Evolutionary conservation across 2,329 filamentous ascomycete species (phyloP).

Genomic region (Fusarium sp.): DNA sequence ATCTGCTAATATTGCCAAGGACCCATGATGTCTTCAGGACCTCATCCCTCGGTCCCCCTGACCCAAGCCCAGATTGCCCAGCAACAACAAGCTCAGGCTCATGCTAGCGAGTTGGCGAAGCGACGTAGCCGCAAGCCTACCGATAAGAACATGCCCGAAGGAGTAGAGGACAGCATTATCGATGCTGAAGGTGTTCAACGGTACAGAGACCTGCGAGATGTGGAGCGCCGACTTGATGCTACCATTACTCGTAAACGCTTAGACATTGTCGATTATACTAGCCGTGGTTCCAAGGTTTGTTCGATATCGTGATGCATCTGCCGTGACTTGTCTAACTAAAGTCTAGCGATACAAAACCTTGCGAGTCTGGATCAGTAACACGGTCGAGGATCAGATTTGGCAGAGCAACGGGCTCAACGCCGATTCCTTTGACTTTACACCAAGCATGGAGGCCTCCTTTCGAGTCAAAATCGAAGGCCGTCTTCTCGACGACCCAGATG

Average conservation of each 20-base stretch:
- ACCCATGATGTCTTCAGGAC: slow-evolving; percentile 64
- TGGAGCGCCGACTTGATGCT: slow-evolving; percentile 89
- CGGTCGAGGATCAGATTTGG: slow-evolving; percentile 93
- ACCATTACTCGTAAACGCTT: slow-evolving; percentile 94
- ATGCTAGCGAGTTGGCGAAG: slow-evolving; percentile 73
- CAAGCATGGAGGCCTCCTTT: slow-evolving; percentile 80
- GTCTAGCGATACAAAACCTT: slow-evolving; percentile 79
- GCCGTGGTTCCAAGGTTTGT: slow-evolving; percentile 73
- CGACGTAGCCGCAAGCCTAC: slow-evolving; percentile 88
- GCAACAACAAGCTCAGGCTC: slow-evolving; percentile 61
- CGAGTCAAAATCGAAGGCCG: slow-evolving; percentile 92
- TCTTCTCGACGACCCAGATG: slow-evolving; percentile 75
- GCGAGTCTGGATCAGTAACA: slow-evolving; percentile 95
- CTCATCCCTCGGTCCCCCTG: slow-evolving; percentile 60
- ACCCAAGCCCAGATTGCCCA: slow-evolving; percentile 63
- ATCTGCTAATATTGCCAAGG: slow-evolving; percentile 49
- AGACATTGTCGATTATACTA: slow-evolving; percentile 85
- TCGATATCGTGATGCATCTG: not conserved
- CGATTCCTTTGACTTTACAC: slow-evolving; percentile 83
- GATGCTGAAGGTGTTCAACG: slow-evolving; percentile 78
- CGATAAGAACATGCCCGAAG: slow-evolving; percentile 93
- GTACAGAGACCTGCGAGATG: slow-evolving; percentile 84
- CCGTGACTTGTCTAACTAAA: slow-evolving; percentile 11
- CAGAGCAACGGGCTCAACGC: slow-evolving; percentile 75
- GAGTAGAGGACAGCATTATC: slow-evolving; percentile 82